Percentiles rank a stretch among this genome's conserved stretches.
phyloP scores from a whole-genome alignment of 176 grass and related monocot species.

The Hordeum vulgare region MorexV3_pseudomolecules_assembly NC_058524.1:253759916-253760415 shows the following conservation, averaged over 20 bases:
- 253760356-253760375: neutral
- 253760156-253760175: neutral
- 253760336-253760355: constrained; percentile 22
- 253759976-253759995: no score
- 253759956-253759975: no score
- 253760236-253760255: constrained; percentile 18
- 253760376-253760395: neutral
- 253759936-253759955: no score
- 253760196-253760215: neutral
- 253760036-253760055: no score
- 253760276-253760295: constrained; percentile 18
- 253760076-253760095: no score
- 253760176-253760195: neutral
- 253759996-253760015: no score
- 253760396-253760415: constrained; percentile 74
- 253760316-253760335: neutral
- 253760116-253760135: no score
- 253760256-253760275: constrained; percentile 15
- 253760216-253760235: constrained; percentile 17
- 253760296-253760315: constrained; percentile 29
- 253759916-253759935: no score
- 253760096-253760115: no score
- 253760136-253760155: neutral
- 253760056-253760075: no score
- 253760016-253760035: no score